Conservation (phyloP, 768 basidiomycete genomes). For the Stropharia rugosoannulata region DNA sequence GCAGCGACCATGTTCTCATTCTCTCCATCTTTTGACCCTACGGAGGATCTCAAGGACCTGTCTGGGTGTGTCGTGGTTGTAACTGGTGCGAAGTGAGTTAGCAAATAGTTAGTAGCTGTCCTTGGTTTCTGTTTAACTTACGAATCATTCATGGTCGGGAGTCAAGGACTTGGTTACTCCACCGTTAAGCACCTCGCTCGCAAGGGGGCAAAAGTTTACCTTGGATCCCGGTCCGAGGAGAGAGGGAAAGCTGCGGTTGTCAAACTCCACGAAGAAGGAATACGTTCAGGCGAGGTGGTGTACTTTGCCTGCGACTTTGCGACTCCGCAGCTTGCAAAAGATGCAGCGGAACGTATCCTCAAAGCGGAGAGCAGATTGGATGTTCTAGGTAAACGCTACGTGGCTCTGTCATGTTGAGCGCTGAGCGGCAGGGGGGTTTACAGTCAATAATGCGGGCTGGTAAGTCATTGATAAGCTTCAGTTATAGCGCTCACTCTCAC, state of each 20-base stretch:
- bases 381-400: neutral
- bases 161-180: slow-evolving; percentile 1
- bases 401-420: neutral
- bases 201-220: neutral
- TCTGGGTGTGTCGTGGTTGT: neutral
- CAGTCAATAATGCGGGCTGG: slow-evolving; percentile 13
- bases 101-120: neutral
- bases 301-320: slow-evolving; percentile 1
- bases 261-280: neutral
- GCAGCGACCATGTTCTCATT: neutral
- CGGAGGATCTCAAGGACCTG: neutral
- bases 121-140: neutral
- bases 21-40: neutral
- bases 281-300: neutral
- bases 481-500: neutral
- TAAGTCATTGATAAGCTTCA: neutral
- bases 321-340: neutral
- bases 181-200: slow-evolving; percentile 1
- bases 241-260: neutral
- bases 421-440: neutral
- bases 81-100: slow-evolving; percentile 1
- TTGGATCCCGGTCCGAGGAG: neutral
- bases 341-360: neutral
- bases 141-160: neutral
- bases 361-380: slow-evolving; percentile 1